Evolutionary conservation across 169 alveolate species (phyloP).

Genomic region (Eimeria sp.): DNA sequence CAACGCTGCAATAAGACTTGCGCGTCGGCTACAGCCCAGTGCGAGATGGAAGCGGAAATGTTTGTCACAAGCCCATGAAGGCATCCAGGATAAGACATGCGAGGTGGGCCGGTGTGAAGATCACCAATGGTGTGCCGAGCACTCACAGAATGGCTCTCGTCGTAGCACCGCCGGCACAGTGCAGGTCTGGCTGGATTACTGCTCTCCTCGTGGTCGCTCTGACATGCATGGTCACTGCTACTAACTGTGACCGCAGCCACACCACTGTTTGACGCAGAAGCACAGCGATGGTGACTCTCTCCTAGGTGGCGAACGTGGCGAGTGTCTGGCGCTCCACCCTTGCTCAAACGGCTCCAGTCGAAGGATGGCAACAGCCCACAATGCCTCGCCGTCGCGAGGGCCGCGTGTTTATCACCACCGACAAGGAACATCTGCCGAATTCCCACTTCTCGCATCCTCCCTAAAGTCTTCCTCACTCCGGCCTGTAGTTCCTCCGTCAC

Average conservation of each 20-base stretch:
- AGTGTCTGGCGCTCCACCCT: neutral
- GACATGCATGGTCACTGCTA: neutral
- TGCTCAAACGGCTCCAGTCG: conserved; percentile 31
- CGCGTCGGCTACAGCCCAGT: conserved; percentile 69
- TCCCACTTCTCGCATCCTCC: conserved; percentile 31
- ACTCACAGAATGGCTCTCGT: neutral
- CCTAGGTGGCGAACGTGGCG: conserved; percentile 8
- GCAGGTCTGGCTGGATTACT: neutral
- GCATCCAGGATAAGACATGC: neutral
- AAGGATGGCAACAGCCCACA: conserved; percentile 50
- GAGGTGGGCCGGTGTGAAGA: neutral
- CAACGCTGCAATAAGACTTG: conserved; percentile 28
- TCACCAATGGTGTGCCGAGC: neutral
- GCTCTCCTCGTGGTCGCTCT: neutral
- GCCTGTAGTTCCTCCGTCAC: conserved; percentile 60
- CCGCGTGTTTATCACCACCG: conserved; percentile 48
- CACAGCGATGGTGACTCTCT: neutral
- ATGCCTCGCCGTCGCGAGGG: conserved; percentile 38
- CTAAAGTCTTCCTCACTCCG: conserved; percentile 20
- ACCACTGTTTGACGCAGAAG: neutral
- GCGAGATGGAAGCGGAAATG: conserved; percentile 47
- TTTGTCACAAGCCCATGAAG: conserved; percentile 64
- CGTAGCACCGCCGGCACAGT: conserved; percentile 30
- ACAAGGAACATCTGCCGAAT: conserved; percentile 57
- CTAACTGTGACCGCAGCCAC: neutral